Conservation (phyloP, 2,329 filamentous ascomycete genomes). For the Sclerotinia sclerotiorum region DNA sequence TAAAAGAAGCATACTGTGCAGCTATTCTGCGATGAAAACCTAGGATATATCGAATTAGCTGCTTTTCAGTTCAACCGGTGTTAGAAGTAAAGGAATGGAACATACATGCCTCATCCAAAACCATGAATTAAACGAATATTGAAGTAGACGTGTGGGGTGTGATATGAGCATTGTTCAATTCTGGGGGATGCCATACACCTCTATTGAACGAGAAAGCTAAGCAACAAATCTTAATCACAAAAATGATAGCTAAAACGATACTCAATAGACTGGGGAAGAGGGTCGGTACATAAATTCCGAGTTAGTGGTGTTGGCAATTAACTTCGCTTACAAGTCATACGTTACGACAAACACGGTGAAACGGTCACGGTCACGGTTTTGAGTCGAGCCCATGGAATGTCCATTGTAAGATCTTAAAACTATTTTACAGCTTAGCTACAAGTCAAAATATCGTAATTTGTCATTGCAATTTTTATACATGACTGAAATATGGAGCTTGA, state of each 20-base stretch:
- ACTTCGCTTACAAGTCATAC: neutral
- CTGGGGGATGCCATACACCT: neutral
- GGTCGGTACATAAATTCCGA: neutral
- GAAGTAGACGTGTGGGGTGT: too few species aligned
- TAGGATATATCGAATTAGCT: slow-evolving; percentile 13
- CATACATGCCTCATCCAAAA: neutral
- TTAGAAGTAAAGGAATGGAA: neutral
- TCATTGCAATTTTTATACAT: too few species aligned
- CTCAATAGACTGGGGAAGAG: neutral
- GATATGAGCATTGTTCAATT: neutral
- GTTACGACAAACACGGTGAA: too few species aligned
- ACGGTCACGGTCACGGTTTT: too few species aligned
- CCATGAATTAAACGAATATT: neutral
- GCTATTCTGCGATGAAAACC: slow-evolving; percentile 40
- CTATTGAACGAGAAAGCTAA: neutral
- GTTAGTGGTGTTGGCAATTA: neutral
- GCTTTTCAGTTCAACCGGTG: neutral
- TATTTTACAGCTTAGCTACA: too few species aligned
- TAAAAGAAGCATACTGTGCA: slow-evolving; percentile 36
- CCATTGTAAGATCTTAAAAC: too few species aligned
- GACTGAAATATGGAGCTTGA: too few species aligned
- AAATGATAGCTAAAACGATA: too few species aligned
- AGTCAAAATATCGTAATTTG: too few species aligned
- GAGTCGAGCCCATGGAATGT: too few species aligned
- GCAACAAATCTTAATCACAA: neutral